Percentiles rank a stretch among this genome's conserved stretches.
These are phyloP conservation scores for Fusarium fracticaudum DNA, from an alignment of 2,329 filamentous ascomycete species.

Conservation along the genomic window DNA sequence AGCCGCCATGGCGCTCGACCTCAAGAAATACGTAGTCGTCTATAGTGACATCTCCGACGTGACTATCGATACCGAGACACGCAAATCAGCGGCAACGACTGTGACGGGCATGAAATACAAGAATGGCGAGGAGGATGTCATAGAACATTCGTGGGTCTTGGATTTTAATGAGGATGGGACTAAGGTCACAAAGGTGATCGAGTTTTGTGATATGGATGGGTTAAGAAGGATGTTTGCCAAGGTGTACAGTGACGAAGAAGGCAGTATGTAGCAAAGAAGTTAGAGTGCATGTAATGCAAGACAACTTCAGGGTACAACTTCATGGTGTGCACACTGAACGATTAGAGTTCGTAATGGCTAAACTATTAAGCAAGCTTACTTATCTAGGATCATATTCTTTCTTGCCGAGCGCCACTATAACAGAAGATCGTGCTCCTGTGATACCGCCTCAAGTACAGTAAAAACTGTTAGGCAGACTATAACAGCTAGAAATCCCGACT, in stretches of 20 bases:
- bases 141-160: slow-evolving; percentile 26
- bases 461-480: too few relatives aligned
- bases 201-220: slow-evolving; percentile 26
- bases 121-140: background rate
- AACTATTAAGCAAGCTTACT: background rate
- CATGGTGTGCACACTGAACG: background rate
- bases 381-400: background rate
- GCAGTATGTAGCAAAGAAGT: background rate
- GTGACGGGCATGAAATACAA: background rate
- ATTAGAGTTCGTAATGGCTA: too few relatives aligned
- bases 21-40: background rate
- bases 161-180: slow-evolving; percentile 16
- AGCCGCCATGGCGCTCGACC: background rate
- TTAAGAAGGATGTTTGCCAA: slow-evolving; percentile 1
- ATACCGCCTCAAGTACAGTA: too few relatives aligned
- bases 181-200: slow-evolving; percentile 13
- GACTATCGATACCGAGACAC: slow-evolving; percentile 2
- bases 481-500: too few relatives aligned
- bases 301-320: fast-evolving
- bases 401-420: background rate
- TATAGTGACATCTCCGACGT: background rate
- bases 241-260: background rate
- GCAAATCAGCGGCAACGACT: slow-evolving; percentile 2
- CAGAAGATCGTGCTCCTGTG: too few relatives aligned
- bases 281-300: fast-evolving